A percentile compares a stretch with the other conserved stretches of the same genome.
Conservation (phyloP, 2,329 filamentous ascomycete species). For the Cladobotryum mycophilum region DNA sequence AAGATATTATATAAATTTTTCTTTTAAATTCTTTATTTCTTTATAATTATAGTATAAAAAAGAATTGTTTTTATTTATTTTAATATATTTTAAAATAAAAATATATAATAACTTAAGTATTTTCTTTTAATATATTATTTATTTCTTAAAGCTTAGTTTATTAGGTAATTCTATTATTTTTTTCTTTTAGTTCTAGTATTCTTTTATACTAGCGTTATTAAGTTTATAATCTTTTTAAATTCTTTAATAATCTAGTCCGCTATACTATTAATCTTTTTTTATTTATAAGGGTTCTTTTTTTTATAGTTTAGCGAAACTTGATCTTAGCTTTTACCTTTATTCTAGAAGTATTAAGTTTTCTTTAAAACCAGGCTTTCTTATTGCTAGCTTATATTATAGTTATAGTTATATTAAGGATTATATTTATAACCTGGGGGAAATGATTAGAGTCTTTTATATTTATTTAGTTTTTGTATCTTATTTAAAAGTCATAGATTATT, state of each 20-base stretch:
- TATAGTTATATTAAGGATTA: background rate
- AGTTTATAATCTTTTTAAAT: background rate
- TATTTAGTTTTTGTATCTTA: background rate
- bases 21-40: background rate
- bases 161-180: constrained; percentile 1
- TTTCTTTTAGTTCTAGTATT: background rate
- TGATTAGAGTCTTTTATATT: background rate
- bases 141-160: background rate
- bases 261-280: background rate
- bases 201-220: background rate
- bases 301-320: background rate
- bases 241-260: background rate
- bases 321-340: background rate
- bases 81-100: background rate
- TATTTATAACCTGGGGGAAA: background rate
- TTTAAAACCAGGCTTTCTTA: too few relatives aligned
- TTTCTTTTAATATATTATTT: background rate
- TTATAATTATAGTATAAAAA: background rate
- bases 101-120: background rate
- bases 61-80: background rate
- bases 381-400: too few relatives aligned
- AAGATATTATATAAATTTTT: background rate
- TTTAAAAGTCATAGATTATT: background rate
- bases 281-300: constrained; percentile 2
- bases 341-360: too few relatives aligned